Conservation (phyloP, 768 basidiomycete genomes). For the Russula brevipes region DNA sequence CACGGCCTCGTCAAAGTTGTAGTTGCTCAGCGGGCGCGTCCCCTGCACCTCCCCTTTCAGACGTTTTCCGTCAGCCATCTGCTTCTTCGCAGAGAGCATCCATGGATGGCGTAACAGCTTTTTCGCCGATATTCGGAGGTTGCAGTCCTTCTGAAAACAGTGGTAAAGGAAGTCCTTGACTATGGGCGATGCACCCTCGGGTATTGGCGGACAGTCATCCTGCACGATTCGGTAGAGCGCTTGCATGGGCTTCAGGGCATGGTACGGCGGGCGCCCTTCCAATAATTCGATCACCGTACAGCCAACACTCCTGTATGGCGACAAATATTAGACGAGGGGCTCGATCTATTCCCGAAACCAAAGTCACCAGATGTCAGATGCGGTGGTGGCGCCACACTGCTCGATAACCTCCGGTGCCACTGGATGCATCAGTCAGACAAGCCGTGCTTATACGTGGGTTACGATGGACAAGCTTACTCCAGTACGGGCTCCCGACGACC, state of each 20-base stretch:
- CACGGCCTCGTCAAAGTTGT: conserved; percentile 91
- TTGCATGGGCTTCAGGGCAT: conserved; percentile 95
- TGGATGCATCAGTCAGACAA: conserved; percentile 29
- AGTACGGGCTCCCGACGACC: conserved; percentile 97
- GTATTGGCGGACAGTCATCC: conserved; percentile 95
- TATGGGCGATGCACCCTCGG: conserved; percentile 89
- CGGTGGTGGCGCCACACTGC: conserved; percentile 93
- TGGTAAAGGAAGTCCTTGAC: conserved; percentile 96
- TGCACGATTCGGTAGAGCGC: conserved; percentile 98
- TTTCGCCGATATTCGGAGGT: conserved; percentile 89
- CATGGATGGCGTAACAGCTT: conserved; percentile 92
- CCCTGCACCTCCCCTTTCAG: conserved; percentile 35
- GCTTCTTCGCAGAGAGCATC: conserved; percentile 85
- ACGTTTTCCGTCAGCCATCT: conserved; percentile 46
- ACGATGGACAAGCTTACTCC: conserved; percentile 54
- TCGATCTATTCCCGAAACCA: not conserved
- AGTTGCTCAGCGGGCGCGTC: conserved; percentile 60
- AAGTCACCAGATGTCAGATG: conserved; percentile 89
- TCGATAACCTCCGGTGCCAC: conserved; percentile 99
- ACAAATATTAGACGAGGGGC: conserved; percentile 5
- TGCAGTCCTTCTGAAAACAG: conserved; percentile 97
- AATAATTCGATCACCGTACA: conserved; percentile 97
- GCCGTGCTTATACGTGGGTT: not conserved
- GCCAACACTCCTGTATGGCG: conserved; percentile 64
- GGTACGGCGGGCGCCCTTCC: conserved; percentile 90